Base-by-base conservation (phyloP, 2,329 filamentous ascomycete species). In the Aspergillus tamarii region DNA sequence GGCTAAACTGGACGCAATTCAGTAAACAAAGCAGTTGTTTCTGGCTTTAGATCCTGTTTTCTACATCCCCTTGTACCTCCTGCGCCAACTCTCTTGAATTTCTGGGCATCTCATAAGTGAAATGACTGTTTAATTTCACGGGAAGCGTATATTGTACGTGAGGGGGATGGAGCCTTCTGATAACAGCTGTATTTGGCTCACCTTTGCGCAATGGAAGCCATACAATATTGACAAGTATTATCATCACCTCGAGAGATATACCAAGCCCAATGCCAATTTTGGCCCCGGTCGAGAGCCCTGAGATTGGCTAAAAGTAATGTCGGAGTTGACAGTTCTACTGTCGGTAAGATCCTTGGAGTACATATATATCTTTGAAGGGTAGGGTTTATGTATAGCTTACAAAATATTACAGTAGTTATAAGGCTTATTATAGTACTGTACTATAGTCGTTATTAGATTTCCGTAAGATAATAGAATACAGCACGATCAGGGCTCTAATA, bases 41-140 rank as follows among this genome's bases (percentile, higher is more conserved):
- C 11, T 3, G 0, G 1, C 16, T 7, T 41, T 19, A 0, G 14
- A 5, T 9, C 36, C 16, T 19, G 16, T 19, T 41, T 41, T 1
- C 36, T 41, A 1, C 2, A 19, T 41, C 5, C 19, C 36, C 16
- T 19, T 19, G 36, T 8, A 41, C 3, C 12, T 41, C 36, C 12
- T 19, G 11, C 36, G 36, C 2, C 19, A 19, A 12, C 14, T 19
- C 11, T 19, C 14, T 19, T 41, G 36, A 7, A 41, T 1, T 41
- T 14, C 6, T 19, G 1, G 16, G 16, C 36, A 41, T 41, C 36
- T 41, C 16, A 41, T 41, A 41, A 41, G 14, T 19, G 5, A 41
- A 19, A 16, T 41, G 16, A 14, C 36, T 41, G 14, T 19, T 16
- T 5, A 41, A 6, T 41, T 41, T 4, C 4, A 6, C 7, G 12